Conservation (phyloP, 352 stramenopile genomes). For the Aphanomyces astaci region DNA sequence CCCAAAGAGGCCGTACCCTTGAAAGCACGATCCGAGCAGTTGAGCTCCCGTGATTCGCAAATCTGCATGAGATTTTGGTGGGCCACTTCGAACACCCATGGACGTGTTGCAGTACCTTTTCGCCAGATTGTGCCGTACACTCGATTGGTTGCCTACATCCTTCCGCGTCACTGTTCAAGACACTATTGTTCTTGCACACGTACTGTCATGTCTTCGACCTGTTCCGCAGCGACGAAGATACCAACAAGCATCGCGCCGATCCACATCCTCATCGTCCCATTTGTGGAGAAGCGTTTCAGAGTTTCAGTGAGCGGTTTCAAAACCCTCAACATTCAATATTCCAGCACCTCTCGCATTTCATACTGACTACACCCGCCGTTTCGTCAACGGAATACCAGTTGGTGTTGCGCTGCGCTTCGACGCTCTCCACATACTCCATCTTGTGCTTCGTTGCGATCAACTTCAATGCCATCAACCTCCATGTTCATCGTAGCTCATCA, state of each 20-base stretch:
- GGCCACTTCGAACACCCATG: too few species aligned
- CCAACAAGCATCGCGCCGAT: not conserved
- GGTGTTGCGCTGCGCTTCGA: not conserved
- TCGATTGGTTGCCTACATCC: constrained; percentile 13
- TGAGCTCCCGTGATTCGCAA: constrained; percentile 6
- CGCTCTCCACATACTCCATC: not conserved
- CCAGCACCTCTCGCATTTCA: not conserved
- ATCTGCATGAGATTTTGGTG: too few species aligned
- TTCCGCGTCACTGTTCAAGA: not conserved
- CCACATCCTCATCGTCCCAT: not conserved
- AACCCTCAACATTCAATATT: not conserved
- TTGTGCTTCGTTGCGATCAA: too few species aligned
- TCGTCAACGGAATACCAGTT: not conserved
- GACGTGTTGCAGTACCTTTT: not conserved
- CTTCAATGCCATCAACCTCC: too few species aligned
- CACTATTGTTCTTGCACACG: not conserved
- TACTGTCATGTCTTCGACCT: not conserved
- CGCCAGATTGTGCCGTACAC: constrained; percentile 20
- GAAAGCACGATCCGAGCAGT: constrained; percentile 15
- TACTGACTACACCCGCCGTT: not conserved
- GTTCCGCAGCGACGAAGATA: not conserved
- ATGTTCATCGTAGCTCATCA: too few species aligned
- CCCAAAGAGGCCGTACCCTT: constrained; percentile 12
- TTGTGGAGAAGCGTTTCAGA: not conserved
- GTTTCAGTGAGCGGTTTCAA: too few species aligned